Evolutionary conservation across 1,284 basidiomycete species (phyloP).

Genomic region (Boletus subluridellus): DNA sequence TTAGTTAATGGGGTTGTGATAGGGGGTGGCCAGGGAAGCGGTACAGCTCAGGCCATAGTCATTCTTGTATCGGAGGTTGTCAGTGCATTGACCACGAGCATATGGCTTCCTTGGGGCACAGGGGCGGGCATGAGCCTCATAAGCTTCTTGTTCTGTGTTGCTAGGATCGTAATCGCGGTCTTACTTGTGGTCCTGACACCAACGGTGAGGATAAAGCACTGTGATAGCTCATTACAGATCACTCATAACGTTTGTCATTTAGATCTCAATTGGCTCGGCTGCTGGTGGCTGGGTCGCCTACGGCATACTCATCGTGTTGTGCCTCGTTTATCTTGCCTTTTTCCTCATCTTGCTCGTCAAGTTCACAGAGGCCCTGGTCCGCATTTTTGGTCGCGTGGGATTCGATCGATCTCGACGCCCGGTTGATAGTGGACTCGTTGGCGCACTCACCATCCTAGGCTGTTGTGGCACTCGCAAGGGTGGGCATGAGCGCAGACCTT

Average conservation of each 20-base stretch:
- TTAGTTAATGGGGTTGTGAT: slow-evolving; percentile 79
- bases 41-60: slow-evolving; percentile 87
- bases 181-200: slow-evolving; percentile 86
- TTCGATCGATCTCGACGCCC: slow-evolving; percentile 83
- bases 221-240: not conserved
- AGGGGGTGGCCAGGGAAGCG: slow-evolving; percentile 85
- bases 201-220: slow-evolving; percentile 55
- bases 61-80: slow-evolving; percentile 83
- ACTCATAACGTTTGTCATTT: slow-evolving; percentile 18
- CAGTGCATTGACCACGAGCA: slow-evolving; percentile 78
- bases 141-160: slow-evolving; percentile 87
- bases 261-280: slow-evolving; percentile 78
- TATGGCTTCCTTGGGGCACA: slow-evolving; percentile 95
- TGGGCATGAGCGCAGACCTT: slow-evolving; percentile 27
- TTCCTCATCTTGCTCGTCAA: slow-evolving; percentile 81
- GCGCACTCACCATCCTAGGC: slow-evolving; percentile 70
- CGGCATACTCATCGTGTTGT: slow-evolving; percentile 85
- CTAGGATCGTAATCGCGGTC: slow-evolving; percentile 85
- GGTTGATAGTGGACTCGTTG: slow-evolving; percentile 82
- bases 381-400: slow-evolving; percentile 74
- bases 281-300: slow-evolving; percentile 91
- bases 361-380: slow-evolving; percentile 75
- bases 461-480: slow-evolving; percentile 63
- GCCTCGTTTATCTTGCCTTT: slow-evolving; percentile 79
- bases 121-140: slow-evolving; percentile 95